phyloP scores from a whole-genome alignment of 2,329 filamentous ascomycete species.

The Xylaria sp. region DNA sequence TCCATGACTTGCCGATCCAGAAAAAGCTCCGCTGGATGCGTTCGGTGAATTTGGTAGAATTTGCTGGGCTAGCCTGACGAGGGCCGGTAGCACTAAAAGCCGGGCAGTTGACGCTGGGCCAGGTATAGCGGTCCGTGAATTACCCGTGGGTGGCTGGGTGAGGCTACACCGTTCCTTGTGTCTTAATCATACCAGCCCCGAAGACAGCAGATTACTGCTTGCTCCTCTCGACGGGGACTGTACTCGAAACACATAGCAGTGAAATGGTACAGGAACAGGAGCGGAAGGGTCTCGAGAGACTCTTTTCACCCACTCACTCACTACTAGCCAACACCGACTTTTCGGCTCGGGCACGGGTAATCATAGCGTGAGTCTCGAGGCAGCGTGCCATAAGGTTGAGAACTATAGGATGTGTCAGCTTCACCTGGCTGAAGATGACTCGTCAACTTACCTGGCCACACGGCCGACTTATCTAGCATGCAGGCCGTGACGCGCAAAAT shows the following conservation, averaged over 20 bases:
- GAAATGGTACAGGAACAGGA: neutral
- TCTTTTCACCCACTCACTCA: slow-evolving; percentile 39
- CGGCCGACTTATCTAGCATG: slow-evolving; percentile 85
- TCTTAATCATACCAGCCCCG: neutral
- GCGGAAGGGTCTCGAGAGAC: neutral
- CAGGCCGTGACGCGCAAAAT: slow-evolving; percentile 83
- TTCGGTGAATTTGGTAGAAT: neutral
- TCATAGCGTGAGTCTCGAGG: slow-evolving; percentile 59
- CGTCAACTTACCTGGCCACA: slow-evolving; percentile 80
- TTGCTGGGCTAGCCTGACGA: neutral
- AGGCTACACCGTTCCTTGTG: neutral
- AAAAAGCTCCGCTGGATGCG: neutral
- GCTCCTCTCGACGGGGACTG: neutral
- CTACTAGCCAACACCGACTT: slow-evolving; percentile 52
- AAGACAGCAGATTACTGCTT: neutral
- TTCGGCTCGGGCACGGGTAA: slow-evolving; percentile 58
- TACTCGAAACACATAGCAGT: neutral
- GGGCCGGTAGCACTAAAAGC: neutral
- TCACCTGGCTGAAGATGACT: neutral
- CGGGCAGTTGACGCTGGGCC: neutral
- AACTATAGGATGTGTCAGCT: slow-evolving; percentile 42
- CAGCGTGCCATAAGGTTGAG: slow-evolving; percentile 61
- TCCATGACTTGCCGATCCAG: slow-evolving; percentile 1
- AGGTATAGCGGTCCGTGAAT: neutral
- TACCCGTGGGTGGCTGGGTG: neutral